Conservation (phyloP, 2,329 filamentous ascomycete species). For the Arthroderma uncinatum region DNA sequence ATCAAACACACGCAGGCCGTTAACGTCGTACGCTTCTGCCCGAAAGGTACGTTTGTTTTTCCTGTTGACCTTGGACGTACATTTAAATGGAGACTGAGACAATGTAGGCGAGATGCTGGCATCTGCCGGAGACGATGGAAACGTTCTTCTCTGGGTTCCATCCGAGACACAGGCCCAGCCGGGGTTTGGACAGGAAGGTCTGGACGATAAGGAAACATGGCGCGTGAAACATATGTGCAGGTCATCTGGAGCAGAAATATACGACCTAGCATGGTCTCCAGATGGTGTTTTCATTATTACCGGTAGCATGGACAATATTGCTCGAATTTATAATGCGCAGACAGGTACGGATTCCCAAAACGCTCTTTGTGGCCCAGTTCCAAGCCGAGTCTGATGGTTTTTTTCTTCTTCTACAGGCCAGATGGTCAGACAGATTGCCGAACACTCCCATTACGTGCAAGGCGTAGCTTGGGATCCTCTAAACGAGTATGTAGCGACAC, state of each 20-base stretch:
- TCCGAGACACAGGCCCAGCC: slow-evolving; percentile 59
- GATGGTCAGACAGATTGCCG: slow-evolving; percentile 83
- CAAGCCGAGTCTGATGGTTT: too few species aligned
- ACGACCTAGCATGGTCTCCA: slow-evolving; percentile 98
- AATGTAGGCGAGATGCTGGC: slow-evolving; percentile 73
- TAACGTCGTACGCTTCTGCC: slow-evolving; percentile 93
- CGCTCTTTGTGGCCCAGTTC: background rate
- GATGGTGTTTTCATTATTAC: slow-evolving; percentile 94
- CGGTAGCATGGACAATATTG: slow-evolving; percentile 98
- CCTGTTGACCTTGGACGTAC: background rate
- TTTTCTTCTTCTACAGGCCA: slow-evolving; percentile 34
- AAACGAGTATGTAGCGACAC: slow-evolving; percentile 95
- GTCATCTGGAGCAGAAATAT: slow-evolving; percentile 89
- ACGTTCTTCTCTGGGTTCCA: slow-evolving; percentile 91
- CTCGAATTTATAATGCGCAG: slow-evolving; percentile 88
- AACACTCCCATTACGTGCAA: slow-evolving; percentile 97
- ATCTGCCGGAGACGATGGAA: slow-evolving; percentile 93
- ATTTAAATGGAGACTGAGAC: background rate
- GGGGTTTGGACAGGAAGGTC: slow-evolving; percentile 67
- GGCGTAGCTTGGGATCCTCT: slow-evolving; percentile 96
- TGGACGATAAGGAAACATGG: slow-evolving; percentile 95
- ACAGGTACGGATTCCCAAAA: slow-evolving; percentile 50
- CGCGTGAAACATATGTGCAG: slow-evolving; percentile 95
- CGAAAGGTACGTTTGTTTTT: slow-evolving; percentile 58
- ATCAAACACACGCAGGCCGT: slow-evolving; percentile 93